Evolutionary conservation across 2,329 filamentous ascomycete genomes (phyloP).

Genomic region (Nemania abortiva): DNA sequence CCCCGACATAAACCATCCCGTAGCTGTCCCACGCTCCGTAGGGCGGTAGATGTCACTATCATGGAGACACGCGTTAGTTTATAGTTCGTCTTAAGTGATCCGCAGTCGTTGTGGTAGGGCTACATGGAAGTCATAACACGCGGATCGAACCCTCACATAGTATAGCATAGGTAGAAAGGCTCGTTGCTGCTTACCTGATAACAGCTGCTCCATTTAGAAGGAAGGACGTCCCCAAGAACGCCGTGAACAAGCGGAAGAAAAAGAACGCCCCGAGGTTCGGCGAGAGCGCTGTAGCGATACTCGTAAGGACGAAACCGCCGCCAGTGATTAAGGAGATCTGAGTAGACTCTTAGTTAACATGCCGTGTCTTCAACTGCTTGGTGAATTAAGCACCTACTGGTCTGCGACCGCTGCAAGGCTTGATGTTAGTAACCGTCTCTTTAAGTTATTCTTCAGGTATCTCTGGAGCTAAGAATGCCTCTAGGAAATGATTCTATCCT

Average conservation of each 20-base stretch:
- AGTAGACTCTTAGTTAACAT: slow-evolving; percentile 14
- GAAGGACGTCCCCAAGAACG: slow-evolving; percentile 80
- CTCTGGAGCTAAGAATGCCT: background rate
- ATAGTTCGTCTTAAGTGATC: background rate
- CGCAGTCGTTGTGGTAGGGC: background rate
- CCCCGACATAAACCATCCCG: slow-evolving; percentile 79
- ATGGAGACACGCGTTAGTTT: slow-evolving; percentile 30
- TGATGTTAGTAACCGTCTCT: slow-evolving; percentile 4
- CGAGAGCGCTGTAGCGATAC: slow-evolving; percentile 77
- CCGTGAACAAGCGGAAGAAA: slow-evolving; percentile 79
- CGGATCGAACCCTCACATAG: background rate
- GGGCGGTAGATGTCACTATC: slow-evolving; percentile 70
- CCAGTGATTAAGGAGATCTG: slow-evolving; percentile 71
- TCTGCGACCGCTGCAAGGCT: slow-evolving; percentile 59
- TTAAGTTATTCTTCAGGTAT: background rate
- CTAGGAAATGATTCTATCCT: too few species aligned
- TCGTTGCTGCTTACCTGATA: slow-evolving; percentile 63
- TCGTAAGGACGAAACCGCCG: slow-evolving; percentile 74
- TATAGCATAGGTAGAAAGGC: background rate
- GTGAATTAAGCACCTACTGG: slow-evolving; percentile 57
- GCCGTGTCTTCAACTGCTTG: background rate
- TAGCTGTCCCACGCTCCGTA: slow-evolving; percentile 76
- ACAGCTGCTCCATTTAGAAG: slow-evolving; percentile 77
- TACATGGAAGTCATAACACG: background rate
- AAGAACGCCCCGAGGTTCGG: slow-evolving; percentile 79